A percentile compares a stretch with the other conserved stretches of the same genome.
Conservation (phyloP, 768 basidiomycete genomes). For the Lentinula guzmanii region DNA sequence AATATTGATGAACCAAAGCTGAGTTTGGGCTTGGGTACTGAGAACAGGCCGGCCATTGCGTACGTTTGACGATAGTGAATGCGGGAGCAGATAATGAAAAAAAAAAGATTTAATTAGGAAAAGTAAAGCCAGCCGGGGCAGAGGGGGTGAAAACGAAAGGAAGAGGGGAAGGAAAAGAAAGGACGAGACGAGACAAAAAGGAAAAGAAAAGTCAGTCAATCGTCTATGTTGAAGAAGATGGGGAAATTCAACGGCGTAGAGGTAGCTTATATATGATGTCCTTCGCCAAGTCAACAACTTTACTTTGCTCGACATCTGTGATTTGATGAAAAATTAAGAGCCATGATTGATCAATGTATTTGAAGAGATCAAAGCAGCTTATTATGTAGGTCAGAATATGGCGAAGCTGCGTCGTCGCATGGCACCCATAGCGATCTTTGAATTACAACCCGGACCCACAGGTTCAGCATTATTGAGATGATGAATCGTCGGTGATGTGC, state of each 20-base stretch:
- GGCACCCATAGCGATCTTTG: too few relatives aligned
- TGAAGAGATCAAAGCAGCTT: too few relatives aligned
- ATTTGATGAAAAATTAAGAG: too few relatives aligned
- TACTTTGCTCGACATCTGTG: too few relatives aligned
- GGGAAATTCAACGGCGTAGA: not conserved
- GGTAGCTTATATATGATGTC: too few relatives aligned
- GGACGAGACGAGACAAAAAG: not conserved
- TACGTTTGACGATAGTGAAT: not conserved
- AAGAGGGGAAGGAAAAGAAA: not conserved
- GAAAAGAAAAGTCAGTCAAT: not conserved
- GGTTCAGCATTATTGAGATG: too few relatives aligned
- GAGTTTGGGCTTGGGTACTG: not conserved
- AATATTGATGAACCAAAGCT: not conserved
- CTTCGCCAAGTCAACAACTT: too few relatives aligned
- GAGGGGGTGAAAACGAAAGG: not conserved
- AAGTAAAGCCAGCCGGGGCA: conserved; percentile 1
- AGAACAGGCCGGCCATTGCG: not conserved
- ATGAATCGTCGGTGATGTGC: too few relatives aligned
- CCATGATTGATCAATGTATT: too few relatives aligned
- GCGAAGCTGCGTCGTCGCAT: too few relatives aligned
- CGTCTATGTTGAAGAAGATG: not conserved
- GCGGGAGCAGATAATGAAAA: not conserved
- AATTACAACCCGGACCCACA: too few relatives aligned
- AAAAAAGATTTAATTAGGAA: not conserved
- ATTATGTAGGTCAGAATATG: too few relatives aligned